A percentile compares a stretch with the other conserved stretches of the same genome.
phyloP scores from a whole-genome alignment of 148 eudicot genomes.

The Rhododendron griersonianum region DNA sequence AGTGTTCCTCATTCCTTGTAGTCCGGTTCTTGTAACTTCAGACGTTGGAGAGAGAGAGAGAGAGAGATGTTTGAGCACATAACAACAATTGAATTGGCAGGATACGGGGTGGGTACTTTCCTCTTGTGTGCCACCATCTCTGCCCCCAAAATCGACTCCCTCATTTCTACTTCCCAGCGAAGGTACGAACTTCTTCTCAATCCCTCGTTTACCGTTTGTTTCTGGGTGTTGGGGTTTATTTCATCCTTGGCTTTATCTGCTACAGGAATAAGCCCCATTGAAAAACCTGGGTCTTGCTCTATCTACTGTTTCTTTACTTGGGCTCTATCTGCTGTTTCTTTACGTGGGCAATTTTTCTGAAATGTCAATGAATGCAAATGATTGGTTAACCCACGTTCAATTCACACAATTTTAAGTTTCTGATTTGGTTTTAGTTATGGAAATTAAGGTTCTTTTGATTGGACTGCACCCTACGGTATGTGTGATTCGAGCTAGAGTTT shows the following conservation, averaged over 20 bases:
- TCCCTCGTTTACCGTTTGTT: not conserved
- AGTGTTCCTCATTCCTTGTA: not conserved
- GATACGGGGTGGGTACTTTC: conserved; percentile 61
- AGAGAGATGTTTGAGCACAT: conserved; percentile 55
- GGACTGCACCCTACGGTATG: no score
- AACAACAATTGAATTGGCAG: conserved; percentile 67
- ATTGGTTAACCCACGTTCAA: not conserved
- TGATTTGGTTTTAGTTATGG: not conserved
- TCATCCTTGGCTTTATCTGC: not conserved
- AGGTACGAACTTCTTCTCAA: conserved; percentile 28
- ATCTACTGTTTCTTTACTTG: not conserved
- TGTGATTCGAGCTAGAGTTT: no score
- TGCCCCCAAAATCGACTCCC: conserved; percentile 65
- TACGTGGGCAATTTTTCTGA: not conserved
- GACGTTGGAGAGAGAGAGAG: not conserved
- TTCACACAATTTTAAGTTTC: not conserved
- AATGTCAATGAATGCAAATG: not conserved
- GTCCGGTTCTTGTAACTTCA: not conserved
- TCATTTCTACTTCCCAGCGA: conserved; percentile 69
- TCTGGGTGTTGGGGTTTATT: conserved; percentile 2
- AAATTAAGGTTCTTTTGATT: no score
- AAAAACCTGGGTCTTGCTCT: not conserved
- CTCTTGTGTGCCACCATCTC: conserved; percentile 71
- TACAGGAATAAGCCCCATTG: not conserved
- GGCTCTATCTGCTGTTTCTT: not conserved